phyloP scores from a whole-genome alignment of 805 yeast genomes.

The Zygoascus ofunaensis region DNA sequence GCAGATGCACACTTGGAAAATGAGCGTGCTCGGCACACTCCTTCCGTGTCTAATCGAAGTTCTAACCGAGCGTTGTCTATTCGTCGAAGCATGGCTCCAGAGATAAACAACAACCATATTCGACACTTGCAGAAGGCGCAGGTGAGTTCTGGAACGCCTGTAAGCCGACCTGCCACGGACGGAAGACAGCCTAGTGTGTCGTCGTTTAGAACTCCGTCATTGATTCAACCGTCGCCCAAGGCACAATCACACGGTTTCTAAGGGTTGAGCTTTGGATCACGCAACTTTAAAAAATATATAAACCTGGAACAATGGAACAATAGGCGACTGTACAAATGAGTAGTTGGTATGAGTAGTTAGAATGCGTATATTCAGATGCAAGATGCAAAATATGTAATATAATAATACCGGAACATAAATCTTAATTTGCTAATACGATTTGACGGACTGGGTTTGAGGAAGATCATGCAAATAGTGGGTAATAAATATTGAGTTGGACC shows the following conservation, averaged over 20 bases:
- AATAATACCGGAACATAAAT: no score
- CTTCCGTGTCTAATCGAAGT: constrained; percentile 6
- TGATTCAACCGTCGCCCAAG: constrained; percentile 1
- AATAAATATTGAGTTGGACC: no score
- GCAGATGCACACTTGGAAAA: constrained; percentile 11
- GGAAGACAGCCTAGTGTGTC: constrained; percentile 8
- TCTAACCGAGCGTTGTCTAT: constrained; percentile 15
- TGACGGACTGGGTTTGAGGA: no score
- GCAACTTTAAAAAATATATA: no score
- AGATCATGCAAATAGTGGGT: no score
- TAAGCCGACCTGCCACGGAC: neutral
- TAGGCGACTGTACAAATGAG: no score
- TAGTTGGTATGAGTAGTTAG: no score
- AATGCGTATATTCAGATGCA: no score
- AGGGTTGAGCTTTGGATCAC: no score
- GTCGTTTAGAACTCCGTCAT: constrained; percentile 7
- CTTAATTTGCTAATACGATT: no score
- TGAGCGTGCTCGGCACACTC: constrained; percentile 13
- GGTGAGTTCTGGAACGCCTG: neutral
- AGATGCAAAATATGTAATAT: no score
- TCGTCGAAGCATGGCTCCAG: constrained; percentile 20
- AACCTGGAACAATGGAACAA: no score
- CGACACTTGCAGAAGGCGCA: constrained; percentile 1
- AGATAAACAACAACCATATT: constrained; percentile 15
- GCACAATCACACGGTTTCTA: constrained; percentile 15